phyloP scores from a whole-genome alignment of 2,329 filamentous ascomycete genomes.

The Diaporthe sp. region DNA sequence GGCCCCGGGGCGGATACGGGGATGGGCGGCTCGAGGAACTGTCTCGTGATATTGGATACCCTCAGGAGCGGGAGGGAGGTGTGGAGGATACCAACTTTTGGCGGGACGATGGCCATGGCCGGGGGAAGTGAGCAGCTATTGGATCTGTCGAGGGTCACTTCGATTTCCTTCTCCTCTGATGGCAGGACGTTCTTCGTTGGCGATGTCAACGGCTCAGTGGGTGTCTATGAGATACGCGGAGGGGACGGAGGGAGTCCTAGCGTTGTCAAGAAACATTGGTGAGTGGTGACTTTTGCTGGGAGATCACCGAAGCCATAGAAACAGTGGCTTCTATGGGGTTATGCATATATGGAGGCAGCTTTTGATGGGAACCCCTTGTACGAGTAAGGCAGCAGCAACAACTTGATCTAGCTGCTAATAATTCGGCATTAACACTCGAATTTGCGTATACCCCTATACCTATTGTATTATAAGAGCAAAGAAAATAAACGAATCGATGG shows the following conservation, averaged over 20 bases:
- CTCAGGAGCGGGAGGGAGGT: slow-evolving; percentile 46
- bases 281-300: not conserved
- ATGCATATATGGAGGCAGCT: not conserved
- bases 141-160: slow-evolving; percentile 47
- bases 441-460: no score
- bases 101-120: slow-evolving; percentile 35
- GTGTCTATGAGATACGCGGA: slow-evolving; percentile 49
- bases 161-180: slow-evolving; percentile 51
- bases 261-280: not conserved
- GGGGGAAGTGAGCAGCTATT: slow-evolving; percentile 47
- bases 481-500: no score
- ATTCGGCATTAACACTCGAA: not conserved
- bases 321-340: no score
- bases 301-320: not conserved
- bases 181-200: slow-evolving; percentile 49
- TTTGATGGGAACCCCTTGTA: not conserved
- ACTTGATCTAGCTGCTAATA: not conserved
- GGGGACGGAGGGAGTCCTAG: not conserved
- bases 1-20: slow-evolving; percentile 29
- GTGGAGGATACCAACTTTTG: slow-evolving; percentile 48
- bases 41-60: slow-evolving; percentile 49
- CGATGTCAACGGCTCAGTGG: slow-evolving; percentile 46
- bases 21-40: slow-evolving; percentile 9
- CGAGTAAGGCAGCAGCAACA: not conserved
- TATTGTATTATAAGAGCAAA: no score